Base-by-base conservation (phyloP, 805 yeast genomes). In the Vanderwaltozyma yarrowii region DNA sequence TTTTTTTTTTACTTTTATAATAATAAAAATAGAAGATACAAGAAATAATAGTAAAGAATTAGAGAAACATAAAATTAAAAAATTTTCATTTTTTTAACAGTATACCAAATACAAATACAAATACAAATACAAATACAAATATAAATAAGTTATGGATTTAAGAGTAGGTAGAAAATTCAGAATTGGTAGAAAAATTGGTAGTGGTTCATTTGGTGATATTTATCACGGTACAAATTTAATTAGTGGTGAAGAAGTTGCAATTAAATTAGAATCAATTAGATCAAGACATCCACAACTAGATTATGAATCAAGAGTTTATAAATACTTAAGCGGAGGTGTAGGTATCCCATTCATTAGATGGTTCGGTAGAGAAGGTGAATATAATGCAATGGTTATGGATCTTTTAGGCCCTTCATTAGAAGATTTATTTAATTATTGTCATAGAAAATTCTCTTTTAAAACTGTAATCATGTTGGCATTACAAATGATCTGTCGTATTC, bases 271-370 rank as follows among this genome's bases (percentile, higher is more conserved):
- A 59, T 80, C 84, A 46, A 78, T 85, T 39, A 72, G 82, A 42
- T 95, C 98, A 4, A 83, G 88, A 56, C 98, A 92, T 60, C 98
- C 98, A 1, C 98, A 92, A 64, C 72, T 92, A 49, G 97, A 89
- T 58, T 92, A 89, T 60, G 98, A 92, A 63, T 95, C 97, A 13
- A 80, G 94, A 50, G 98, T 92, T 26, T 92, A 89, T 68, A 85
- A 84, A 57, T 88, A 95, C 3, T 68, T 92, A 37, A 81, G 95
- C 46, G 98, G 98, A 32, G 98, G 98, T 29, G 92, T 92, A 23
- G 98, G 98, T 21, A 87, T 89, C 43, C 98, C 98, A 5, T 92
- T 89, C 65, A 87, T 89, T 25, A 77, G 97, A 60, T 89, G 96
- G 94, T 88, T 79, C 60, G 98, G 98, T 29, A 81, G 94, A 3